A percentile compares a stretch with the other conserved stretches of the same genome.
phyloP scores from a whole-genome alignment of 805 yeast species.

The Candida succiphila region DNA sequence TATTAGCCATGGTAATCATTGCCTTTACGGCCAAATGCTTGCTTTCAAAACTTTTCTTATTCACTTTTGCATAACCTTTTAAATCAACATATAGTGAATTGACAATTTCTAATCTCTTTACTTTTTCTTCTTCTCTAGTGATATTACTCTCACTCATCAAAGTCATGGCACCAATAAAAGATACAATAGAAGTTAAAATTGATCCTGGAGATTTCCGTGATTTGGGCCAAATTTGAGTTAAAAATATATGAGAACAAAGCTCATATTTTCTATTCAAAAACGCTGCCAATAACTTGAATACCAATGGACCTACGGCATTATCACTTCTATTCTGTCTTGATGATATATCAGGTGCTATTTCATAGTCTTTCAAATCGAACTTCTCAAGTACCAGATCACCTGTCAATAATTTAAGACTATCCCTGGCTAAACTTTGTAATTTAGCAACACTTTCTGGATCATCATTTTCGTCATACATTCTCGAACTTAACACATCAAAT shows the following conservation, averaged over 20 bases:
- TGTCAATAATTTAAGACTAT: conserved; percentile 1
- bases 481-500: conserved; percentile 1
- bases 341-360: background rate
- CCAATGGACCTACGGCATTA: background rate
- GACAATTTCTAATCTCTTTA: conserved; percentile 8
- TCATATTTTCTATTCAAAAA: conserved; percentile 5
- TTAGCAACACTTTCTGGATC: background rate
- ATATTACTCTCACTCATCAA: conserved; percentile 7
- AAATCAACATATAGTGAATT: conserved; percentile 15
- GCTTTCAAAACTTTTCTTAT: conserved; percentile 29
- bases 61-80: conserved; percentile 23
- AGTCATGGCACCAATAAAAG: conserved; percentile 6
- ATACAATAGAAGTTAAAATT: conserved; percentile 4
- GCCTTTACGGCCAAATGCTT: conserved; percentile 28
- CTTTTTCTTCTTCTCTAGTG: conserved; percentile 4
- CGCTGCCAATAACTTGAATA: conserved; percentile 1
- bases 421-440: conserved; percentile 1
- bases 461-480: background rate
- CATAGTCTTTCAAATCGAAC: background rate
- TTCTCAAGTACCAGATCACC: conserved; percentile 3
- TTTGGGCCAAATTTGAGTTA: conserved; percentile 2
- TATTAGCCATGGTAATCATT: conserved; percentile 12
- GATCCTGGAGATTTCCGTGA: conserved; percentile 1
- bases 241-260: conserved; percentile 2
- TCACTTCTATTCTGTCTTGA: background rate